Evolutionary conservation across 225 moss, liverwort and hornwort genomes (phyloP), one percentile per base, ranked within the genome.

Genomic region (Climacium dendroides): DNA sequence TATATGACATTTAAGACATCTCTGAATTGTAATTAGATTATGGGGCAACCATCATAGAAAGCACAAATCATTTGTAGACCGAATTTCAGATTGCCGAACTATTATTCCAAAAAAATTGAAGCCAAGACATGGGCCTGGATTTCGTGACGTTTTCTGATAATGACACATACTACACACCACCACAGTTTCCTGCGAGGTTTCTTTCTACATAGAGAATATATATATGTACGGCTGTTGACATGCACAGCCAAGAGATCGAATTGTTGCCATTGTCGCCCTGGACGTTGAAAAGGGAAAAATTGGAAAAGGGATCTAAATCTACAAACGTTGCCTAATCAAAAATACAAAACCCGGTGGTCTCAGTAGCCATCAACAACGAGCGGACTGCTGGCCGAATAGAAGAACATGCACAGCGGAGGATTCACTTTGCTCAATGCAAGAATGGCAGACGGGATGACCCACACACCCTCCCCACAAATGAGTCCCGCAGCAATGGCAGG

Each of bases 401-500:
- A 97, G 20, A 73, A 95, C 98, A 97, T 98, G 90, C 98, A 98
- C 41, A 98, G 87, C 25, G 98, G 98, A 25, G 98, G 95, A 19
- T 98, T 34, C 37, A 98, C 89, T 90, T 93, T 96, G 70, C 60
- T 88, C 43, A 97, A 79, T 24, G 98, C 95, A 4, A 98, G 88
- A 35, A 97, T 75, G 3, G 97, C 98, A 5, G 95, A 91, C 41
- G 96, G 97, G 29, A 98, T 91, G 69, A 92, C 94, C 98, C 98
- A 98, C 37, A 98, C 85, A 39, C 98, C 98, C 66, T 98, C 98
- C 16, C 98, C 98, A 70, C 98, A 98, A 61, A 98, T 97, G 45
- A 98, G 85, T 10, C 98, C 97, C 4, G 97, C 96, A 2, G 97
- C 98, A 29, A 97, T 87, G 14, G 95, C 98, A 9, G 95, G 95